These are phyloP conservation scores for Delonix regia DNA, from an alignment of 306 rosid species.

Conservation along the genomic window DNA sequence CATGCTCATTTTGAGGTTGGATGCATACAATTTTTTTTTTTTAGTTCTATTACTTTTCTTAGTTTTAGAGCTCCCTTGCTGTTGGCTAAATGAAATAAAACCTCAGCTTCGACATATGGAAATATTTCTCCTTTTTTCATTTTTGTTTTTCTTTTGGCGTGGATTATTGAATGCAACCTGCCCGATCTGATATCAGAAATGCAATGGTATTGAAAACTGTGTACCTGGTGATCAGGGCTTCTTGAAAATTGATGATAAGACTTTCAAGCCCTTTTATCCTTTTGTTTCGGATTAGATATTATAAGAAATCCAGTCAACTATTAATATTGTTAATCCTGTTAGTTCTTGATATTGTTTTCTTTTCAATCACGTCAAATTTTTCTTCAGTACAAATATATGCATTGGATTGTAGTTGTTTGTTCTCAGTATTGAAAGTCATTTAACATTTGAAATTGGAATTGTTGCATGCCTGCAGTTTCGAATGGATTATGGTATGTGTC, in stretches of 20 bases:
- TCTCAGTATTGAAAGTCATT: constrained; percentile 11
- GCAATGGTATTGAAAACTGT: neutral
- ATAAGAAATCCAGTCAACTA: too few species aligned
- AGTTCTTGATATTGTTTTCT: neutral
- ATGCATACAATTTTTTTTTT: neutral
- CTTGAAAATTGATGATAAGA: neutral
- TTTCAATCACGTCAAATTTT: neutral
- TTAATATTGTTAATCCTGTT: neutral
- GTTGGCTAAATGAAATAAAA: neutral
- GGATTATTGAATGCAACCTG: neutral
- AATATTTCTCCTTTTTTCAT: too few species aligned
- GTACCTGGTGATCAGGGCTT: neutral
- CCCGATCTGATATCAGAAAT: constrained; percentile 20
- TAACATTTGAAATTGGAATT: neutral
- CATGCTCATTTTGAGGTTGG: neutral
- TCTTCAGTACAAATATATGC: neutral
- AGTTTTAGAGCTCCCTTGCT: neutral
- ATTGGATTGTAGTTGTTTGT: neutral
- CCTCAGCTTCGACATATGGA: neutral
- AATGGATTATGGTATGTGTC: neutral
- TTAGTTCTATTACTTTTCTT: constrained; percentile 6
- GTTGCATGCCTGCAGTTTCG: neutral
- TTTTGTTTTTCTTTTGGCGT: neutral
- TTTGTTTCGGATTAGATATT: neutral
- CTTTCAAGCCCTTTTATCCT: neutral